These are phyloP conservation scores for Beauveria bassiana DNA, from an alignment of 2,329 filamentous ascomycete genomes.

Conservation along the genomic window DNA sequence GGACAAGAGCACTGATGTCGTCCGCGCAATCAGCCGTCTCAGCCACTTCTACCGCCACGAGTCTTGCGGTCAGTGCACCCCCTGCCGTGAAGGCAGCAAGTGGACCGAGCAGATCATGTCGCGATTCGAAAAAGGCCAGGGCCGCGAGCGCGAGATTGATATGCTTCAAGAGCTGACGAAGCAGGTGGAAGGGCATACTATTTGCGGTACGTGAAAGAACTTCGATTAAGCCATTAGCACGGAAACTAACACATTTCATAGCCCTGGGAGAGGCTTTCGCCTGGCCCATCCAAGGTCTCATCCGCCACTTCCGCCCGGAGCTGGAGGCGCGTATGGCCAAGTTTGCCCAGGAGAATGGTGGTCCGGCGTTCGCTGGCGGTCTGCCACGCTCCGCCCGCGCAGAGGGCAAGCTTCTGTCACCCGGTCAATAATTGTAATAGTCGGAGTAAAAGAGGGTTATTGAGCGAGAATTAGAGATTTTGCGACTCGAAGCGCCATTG, in stretches of 20 bases:
- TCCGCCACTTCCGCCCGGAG: constrained; percentile 95
- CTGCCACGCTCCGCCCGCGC: constrained; percentile 69
- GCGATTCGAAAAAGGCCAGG: constrained; percentile 87
- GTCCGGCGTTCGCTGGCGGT: constrained; percentile 73
- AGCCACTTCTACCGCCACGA: constrained; percentile 98
- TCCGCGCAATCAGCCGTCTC: constrained; percentile 85
- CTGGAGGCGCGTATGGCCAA: constrained; percentile 84
- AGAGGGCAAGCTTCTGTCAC: constrained; percentile 78
- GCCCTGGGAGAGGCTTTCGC: constrained; percentile 95
- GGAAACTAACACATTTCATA: constrained; percentile 29
- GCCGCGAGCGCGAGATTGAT: constrained; percentile 87
- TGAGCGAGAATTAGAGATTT: constrained; percentile 3
- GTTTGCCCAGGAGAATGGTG: constrained; percentile 65
- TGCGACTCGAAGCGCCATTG: constrained; percentile 4
- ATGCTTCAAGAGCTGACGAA: constrained; percentile 99
- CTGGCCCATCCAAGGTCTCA: constrained; percentile 96
- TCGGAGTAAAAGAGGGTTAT: constrained; percentile 12
- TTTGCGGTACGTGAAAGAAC: constrained; percentile 62
- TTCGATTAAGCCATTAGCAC: neutral
- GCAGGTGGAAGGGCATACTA: constrained; percentile 98
- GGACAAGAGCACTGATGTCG: constrained; percentile 96
- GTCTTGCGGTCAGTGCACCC: constrained; percentile 96
- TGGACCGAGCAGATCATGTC: constrained; percentile 99
- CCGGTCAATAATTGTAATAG: constrained; percentile 64
- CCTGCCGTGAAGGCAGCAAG: constrained; percentile 97